These are phyloP conservation scores for Talaromyces marneffei DNA, from an alignment of 2,329 filamentous ascomycete species.

Conservation along the genomic window DNA sequence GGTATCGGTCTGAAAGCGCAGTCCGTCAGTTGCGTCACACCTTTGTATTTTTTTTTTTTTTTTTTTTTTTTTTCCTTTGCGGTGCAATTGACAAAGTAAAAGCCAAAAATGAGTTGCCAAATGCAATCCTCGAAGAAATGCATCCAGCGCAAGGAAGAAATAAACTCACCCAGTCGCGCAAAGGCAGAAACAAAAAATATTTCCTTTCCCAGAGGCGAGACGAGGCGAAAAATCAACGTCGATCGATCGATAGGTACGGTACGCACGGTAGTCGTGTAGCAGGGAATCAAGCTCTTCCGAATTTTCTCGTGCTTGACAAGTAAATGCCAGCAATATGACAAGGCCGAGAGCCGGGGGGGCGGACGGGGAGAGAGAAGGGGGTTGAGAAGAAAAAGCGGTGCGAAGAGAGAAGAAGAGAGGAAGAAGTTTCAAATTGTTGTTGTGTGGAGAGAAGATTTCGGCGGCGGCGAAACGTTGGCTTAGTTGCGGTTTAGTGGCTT, in stretches of 20 bases:
- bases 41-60: neutral
- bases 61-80: neutral
- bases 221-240: neutral
- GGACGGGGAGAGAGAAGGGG: slow-evolving; percentile 22
- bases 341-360: slow-evolving; percentile 22
- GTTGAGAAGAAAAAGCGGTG: slow-evolving; percentile 17
- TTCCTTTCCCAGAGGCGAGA: neutral
- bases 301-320: slow-evolving; percentile 44
- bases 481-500: neutral
- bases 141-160: neutral
- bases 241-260: neutral
- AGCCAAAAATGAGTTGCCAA: neutral
- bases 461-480: neutral
- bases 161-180: neutral
- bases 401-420: slow-evolving; percentile 7
- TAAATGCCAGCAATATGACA: slow-evolving; percentile 44
- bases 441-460: slow-evolving; percentile 6
- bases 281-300: slow-evolving; percentile 27
- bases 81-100: neutral
- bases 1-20: neutral
- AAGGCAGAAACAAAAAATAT: neutral
- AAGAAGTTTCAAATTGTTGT: neutral
- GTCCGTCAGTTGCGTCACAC: neutral
- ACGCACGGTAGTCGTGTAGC: neutral
- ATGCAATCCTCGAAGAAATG: neutral